Evolutionary conservation across 106 monocot species (phyloP), one percentile per base, ranked within the genome.

Genomic region (Agapanthus africanus): DNA sequence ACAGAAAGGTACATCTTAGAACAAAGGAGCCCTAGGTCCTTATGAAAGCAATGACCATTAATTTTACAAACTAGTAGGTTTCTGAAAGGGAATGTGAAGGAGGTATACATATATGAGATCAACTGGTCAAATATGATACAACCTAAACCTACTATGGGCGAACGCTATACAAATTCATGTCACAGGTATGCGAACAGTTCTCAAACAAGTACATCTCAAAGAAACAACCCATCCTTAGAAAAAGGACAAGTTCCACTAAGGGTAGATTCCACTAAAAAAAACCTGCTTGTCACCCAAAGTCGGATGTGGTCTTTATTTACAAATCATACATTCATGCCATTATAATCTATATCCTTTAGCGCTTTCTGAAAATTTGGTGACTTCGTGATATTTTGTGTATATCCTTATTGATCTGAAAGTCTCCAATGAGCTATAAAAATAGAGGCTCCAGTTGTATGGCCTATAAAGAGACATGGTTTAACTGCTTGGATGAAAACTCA

Each of bases 41-140:
- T 61, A 35, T 21, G 61, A 21, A 18, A 61, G n/a, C 2, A 61
- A 61, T 61, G 61, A n/a, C 6, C 36, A 4, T 61, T 4, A 18
- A n/a, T 33, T 6, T n/a, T n/a, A 36, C 4, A 7, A 57, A n/a
- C 59, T 4, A 32, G 59, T 33, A 59, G 33, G 33, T 31, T 11
- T 34, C 59, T 3, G 6, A 21, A 33, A 36, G 35, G 23, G 0
- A 61, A 33, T 31, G 2, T 33, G n/a, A 15, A 13, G 14, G 32
- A 18, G 15, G 31, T 32, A 23, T 54, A 27, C 22, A 25, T 54
- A 25, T 54, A 26, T 54, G 52, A 49, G 49, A 54, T 54, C 25
- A 54, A 54, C 25, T 54, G 21, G 52, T 54, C 52, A n/a, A 57
- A 59, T 59, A 59, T 59, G 59, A 33, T 16, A 59, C 32, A 33